A percentile compares a stretch with the other conserved stretches of the same genome.
phyloP scores from a whole-genome alignment of 306 rosid genomes.

The Mucuna pruriens region DNA sequence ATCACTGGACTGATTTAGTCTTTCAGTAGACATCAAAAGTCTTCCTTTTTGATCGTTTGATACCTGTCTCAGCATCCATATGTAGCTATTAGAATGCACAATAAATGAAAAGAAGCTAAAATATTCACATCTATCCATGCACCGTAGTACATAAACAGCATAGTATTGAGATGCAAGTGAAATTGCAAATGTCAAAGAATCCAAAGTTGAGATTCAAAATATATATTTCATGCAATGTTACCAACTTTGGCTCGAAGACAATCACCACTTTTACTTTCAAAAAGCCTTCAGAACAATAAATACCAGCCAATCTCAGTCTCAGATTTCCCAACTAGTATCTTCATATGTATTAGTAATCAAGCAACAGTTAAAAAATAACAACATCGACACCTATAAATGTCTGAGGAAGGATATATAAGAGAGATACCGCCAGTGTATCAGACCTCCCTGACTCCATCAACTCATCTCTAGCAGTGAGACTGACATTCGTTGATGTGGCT shows the following conservation, averaged over 20 bases:
- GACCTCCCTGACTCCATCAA: slow-evolving; percentile 57
- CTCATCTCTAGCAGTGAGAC: slow-evolving; percentile 43
- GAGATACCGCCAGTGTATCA: slow-evolving; percentile 48
- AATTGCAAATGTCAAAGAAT: slow-evolving; percentile 22
- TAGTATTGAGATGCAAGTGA: slow-evolving; percentile 9
- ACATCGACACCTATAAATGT: slow-evolving; percentile 9
- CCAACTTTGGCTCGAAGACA: slow-evolving; percentile 2
- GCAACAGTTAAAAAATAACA: not conserved
- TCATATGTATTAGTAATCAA: slow-evolving; percentile 7
- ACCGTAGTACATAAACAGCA: not conserved
- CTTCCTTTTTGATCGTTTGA: slow-evolving; percentile 63
- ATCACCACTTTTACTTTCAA: not conserved
- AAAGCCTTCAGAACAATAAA: not conserved
- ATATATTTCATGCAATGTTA: slow-evolving; percentile 17
- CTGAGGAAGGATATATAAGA: slow-evolving; percentile 14
- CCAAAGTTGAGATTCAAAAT: slow-evolving; percentile 16
- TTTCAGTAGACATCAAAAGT: slow-evolving; percentile 61
- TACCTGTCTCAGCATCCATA: slow-evolving; percentile 48
- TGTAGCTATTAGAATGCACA: slow-evolving; percentile 2
- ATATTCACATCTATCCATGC: not conserved
- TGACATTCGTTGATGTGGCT: slow-evolving; percentile 44
- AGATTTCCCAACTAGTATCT: not conserved
- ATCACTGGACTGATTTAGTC: slow-evolving; percentile 64
- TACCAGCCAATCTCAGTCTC: not conserved
- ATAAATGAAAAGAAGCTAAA: not conserved